A percentile compares a stretch with the other conserved stretches of the same genome.
phyloP scores from a whole-genome alignment of 2,329 filamentous ascomycete genomes.

The Arthrinium puccinioides region DNA sequence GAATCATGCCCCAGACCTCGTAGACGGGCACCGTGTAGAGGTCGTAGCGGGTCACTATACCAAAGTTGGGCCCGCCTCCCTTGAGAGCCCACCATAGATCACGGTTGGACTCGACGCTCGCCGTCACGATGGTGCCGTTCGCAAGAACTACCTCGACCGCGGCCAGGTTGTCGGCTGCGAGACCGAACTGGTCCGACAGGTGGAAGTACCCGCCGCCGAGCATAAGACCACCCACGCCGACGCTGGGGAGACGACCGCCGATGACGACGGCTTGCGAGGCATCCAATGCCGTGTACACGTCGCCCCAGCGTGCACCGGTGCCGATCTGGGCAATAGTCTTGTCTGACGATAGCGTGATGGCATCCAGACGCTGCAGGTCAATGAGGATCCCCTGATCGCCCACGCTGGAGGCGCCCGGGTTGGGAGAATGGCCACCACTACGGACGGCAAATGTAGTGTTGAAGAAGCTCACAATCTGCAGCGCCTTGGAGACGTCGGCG shows the following conservation, averaged over 20 bases:
- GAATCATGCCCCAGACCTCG: conserved; percentile 15
- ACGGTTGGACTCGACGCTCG: conserved; percentile 22
- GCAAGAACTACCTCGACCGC: conserved; percentile 41
- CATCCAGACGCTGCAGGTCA: conserved; percentile 14
- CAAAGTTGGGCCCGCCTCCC: conserved; percentile 42
- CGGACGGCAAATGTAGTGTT: conserved; percentile 9
- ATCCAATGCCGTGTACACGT: conserved; percentile 9
- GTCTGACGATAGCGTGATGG: conserved; percentile 10
- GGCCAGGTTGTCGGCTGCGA: too few species aligned
- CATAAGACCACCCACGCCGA: conserved; percentile 12
- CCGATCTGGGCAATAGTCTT: conserved; percentile 21
- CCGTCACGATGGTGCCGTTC: conserved; percentile 32
- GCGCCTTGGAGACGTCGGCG: conserved; percentile 3
- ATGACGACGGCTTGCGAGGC: conserved; percentile 9
- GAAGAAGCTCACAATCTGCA: conserved; percentile 9
- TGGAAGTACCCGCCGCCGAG: conserved; percentile 12
- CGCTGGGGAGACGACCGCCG: conserved; percentile 11
- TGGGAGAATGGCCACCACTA: conserved; percentile 12
- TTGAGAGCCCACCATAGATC: conserved; percentile 41
- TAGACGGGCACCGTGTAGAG: conserved; percentile 17
- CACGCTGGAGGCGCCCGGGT: conserved; percentile 10
- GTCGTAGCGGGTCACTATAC: conserved; percentile 29
- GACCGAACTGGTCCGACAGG: conserved; percentile 32
- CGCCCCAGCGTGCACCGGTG: conserved; percentile 14
- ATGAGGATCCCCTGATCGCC: conserved; percentile 12